Conservation (phyloP, 371 early-diverging fungal species). For the Amoeboaphelidium protococcarum region DNA sequence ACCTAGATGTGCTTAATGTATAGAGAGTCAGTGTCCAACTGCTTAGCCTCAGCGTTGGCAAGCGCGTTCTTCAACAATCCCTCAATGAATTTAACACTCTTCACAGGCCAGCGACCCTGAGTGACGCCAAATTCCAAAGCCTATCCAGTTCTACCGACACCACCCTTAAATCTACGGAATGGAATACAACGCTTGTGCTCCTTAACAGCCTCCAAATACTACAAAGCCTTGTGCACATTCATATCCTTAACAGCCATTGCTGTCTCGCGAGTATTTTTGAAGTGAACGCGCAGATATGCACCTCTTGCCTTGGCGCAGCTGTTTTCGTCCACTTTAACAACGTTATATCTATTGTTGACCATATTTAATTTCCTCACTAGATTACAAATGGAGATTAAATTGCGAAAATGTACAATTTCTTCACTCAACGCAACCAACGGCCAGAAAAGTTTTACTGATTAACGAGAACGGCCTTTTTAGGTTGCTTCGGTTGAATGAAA, state of each 20-base stretch:
- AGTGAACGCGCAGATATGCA: slow-evolving; percentile 32
- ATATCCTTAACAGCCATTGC: slow-evolving; percentile 82
- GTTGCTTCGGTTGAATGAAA: no score
- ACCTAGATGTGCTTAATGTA: slow-evolving; percentile 87
- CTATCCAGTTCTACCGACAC: slow-evolving; percentile 93
- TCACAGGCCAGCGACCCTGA: slow-evolving; percentile 98
- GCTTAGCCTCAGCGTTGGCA: slow-evolving; percentile 57
- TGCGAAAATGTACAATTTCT: no score
- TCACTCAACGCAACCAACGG: no score
- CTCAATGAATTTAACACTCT: slow-evolving; percentile 75
- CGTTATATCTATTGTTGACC: background rate
- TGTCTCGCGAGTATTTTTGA: slow-evolving; percentile 95
- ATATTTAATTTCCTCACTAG: no score
- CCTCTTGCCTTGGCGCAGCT: slow-evolving; percentile 72
- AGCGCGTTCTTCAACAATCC: slow-evolving; percentile 91
- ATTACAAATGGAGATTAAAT: no score
- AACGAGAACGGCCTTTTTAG: no score
- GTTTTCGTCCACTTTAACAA: background rate
- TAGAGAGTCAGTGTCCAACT: slow-evolving; percentile 12
- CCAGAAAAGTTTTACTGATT: no score
- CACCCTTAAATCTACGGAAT: slow-evolving; percentile 91
- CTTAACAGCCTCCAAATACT: slow-evolving; percentile 84
- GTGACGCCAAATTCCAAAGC: slow-evolving; percentile 80
- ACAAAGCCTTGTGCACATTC: slow-evolving; percentile 76
- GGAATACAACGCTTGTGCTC: slow-evolving; percentile 94